These are phyloP conservation scores for Trichosporon inkin DNA, from an alignment of 1,284 basidiomycete genomes.

Conservation along the genomic window DNA sequence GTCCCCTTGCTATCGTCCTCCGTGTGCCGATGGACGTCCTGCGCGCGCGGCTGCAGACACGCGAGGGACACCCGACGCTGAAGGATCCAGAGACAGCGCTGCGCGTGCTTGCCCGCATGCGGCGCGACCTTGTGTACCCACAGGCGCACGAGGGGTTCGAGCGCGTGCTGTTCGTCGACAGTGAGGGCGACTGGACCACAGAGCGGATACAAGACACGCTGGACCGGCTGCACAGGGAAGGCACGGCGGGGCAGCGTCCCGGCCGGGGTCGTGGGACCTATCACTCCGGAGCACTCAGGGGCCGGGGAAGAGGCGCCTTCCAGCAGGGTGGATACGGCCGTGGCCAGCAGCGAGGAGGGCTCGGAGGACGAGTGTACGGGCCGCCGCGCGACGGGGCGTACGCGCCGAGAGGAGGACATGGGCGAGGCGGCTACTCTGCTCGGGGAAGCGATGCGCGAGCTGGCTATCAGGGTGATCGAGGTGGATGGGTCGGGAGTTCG, in stretches of 20 bases:
- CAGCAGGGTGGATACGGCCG: background rate
- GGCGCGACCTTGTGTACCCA: constrained; percentile 31
- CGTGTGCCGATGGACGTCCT: constrained; percentile 28
- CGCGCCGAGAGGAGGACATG: background rate
- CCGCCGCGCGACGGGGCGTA: background rate
- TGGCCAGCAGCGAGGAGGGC: background rate
- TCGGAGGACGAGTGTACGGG: background rate
- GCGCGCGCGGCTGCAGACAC: constrained; percentile 27
- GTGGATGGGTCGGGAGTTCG: background rate
- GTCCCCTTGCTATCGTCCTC: constrained; percentile 28
- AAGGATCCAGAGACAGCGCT: constrained; percentile 36
- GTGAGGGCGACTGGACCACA: background rate
- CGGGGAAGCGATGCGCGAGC: background rate
- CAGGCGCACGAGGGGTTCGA: constrained; percentile 16
- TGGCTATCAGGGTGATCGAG: background rate
- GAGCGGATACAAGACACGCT: background rate
- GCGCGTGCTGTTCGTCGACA: constrained; percentile 13
- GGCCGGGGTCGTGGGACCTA: background rate
- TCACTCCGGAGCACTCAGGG: background rate
- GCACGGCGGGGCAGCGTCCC: background rate
- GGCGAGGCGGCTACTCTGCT: background rate
- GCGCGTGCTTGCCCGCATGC: constrained; percentile 41
- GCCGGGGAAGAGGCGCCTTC: background rate
- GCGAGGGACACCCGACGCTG: constrained; percentile 45
- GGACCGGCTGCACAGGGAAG: background rate